Conservation (phyloP, 2,329 filamentous ascomycete genomes). For the Remersonia thermophila region DNA sequence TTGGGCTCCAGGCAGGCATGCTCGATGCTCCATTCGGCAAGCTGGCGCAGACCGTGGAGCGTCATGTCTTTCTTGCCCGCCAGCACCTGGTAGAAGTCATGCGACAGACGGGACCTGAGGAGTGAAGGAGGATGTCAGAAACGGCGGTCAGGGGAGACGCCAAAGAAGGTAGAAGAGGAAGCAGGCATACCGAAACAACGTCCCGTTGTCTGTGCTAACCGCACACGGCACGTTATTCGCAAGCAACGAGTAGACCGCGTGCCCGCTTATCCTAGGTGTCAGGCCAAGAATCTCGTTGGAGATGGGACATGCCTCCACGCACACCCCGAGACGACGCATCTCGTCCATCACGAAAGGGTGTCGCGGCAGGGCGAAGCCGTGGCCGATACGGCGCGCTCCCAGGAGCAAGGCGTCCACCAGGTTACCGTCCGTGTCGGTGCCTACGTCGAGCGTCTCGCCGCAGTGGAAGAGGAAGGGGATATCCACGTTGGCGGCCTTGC, state of each 20-base stretch:
- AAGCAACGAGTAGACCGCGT: constrained; percentile 54
- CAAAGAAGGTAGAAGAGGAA: background rate
- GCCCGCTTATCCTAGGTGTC: constrained; percentile 51
- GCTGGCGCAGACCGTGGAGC: constrained; percentile 59
- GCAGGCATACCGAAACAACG: constrained; percentile 47
- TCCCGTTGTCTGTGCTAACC: constrained; percentile 63
- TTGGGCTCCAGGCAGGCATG: constrained; percentile 41
- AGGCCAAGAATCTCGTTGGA: constrained; percentile 66
- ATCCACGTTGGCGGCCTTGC: constrained; percentile 33
- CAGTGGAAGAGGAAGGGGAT: constrained; percentile 69
- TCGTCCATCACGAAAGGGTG: constrained; percentile 54
- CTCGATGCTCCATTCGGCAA: constrained; percentile 49
- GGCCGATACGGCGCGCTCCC: constrained; percentile 56
- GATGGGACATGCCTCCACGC: constrained; percentile 65
- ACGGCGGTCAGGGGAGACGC: too few species aligned
- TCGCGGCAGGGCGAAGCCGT: constrained; percentile 57
- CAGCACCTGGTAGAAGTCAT: constrained; percentile 69
- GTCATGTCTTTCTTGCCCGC: constrained; percentile 55
- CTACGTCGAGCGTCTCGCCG: constrained; percentile 59
- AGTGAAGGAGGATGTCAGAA: background rate
- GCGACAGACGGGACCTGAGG: constrained; percentile 57
- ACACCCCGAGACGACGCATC: constrained; percentile 52
- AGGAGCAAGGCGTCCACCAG: constrained; percentile 56
- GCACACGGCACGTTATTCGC: constrained; percentile 65
- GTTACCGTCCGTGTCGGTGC: constrained; percentile 53